Percentiles rank a stretch among this genome's conserved stretches.
phyloP scores from a whole-genome alignment of 2,329 filamentous ascomycete genomes.

The Malbranchea cinnamomea region DNA sequence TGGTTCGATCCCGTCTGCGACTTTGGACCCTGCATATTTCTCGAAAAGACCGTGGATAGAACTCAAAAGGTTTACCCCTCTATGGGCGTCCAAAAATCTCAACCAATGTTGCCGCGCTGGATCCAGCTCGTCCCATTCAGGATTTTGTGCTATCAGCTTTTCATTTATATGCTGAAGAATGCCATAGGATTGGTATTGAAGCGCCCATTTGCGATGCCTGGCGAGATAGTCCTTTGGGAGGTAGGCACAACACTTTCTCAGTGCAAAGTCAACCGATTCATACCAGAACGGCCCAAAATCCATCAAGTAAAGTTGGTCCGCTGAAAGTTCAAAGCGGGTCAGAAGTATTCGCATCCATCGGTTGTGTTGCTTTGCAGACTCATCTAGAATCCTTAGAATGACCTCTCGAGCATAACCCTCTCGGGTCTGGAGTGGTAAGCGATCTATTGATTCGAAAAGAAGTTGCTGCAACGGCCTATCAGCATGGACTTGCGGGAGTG shows the following conservation, averaged over 20 bases:
- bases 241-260: slow-evolving; percentile 8
- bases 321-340: slow-evolving; percentile 3
- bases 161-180: slow-evolving; percentile 6
- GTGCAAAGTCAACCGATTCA: slow-evolving; percentile 2
- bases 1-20: neutral
- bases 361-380: slow-evolving; percentile 11
- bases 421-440: slow-evolving; percentile 5
- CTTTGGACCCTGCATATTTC: neutral
- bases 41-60: neutral
- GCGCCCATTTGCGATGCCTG: slow-evolving; percentile 7
- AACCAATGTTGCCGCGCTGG: slow-evolving; percentile 9
- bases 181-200: slow-evolving; percentile 8
- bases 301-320: neutral
- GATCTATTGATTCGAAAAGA: slow-evolving; percentile 5
- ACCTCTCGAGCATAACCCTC: slow-evolving; percentile 7
- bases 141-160: slow-evolving; percentile 3
- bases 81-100: neutral
- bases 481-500: slow-evolving; percentile 5
- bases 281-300: slow-evolving; percentile 11
- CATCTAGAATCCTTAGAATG: slow-evolving; percentile 10
- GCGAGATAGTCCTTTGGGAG: slow-evolving; percentile 10
- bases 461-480: slow-evolving; percentile 8
- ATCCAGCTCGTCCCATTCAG: slow-evolving; percentile 3
- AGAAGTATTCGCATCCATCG: slow-evolving; percentile 13
- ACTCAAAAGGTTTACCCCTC: neutral